Conservation (phyloP, 2,329 filamentous ascomycete genomes). For the Fusarium scirpi region DNA sequence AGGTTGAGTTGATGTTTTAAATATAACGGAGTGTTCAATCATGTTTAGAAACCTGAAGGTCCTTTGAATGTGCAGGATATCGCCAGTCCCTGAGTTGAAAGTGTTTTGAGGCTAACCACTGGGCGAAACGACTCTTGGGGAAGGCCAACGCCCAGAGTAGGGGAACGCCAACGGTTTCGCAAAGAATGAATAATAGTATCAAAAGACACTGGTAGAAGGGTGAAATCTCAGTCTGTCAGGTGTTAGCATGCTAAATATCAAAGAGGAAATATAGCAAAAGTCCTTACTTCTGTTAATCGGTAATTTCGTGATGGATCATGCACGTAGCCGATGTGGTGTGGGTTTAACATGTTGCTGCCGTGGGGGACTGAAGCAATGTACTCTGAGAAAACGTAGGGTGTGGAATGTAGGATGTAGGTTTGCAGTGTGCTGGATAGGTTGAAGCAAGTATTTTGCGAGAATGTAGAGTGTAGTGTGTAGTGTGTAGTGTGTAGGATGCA, state of each 20-base stretch:
- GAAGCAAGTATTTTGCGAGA: no score
- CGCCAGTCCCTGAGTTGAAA: neutral
- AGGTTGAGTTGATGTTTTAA: neutral
- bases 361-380: neutral
- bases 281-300: neutral
- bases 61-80: neutral
- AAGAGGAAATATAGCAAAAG: neutral
- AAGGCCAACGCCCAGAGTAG: neutral
- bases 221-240: neutral
- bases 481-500: neutral
- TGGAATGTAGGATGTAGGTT: no score
- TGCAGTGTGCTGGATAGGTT: no score
- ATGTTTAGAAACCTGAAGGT: rapidly evolving
- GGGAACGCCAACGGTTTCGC: no score
- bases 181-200: no score
- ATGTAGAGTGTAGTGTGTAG: no score
- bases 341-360: neutral
- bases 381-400: neutral
- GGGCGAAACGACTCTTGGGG: rapidly evolving
- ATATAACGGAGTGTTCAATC: neutral
- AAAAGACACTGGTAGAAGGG: neutral
- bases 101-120: neutral
- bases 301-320: neutral
- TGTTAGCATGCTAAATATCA: neutral
- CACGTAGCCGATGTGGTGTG: neutral